Conservation (phyloP, 106 monocot genomes). For the Ottelia alismoides region DNA sequence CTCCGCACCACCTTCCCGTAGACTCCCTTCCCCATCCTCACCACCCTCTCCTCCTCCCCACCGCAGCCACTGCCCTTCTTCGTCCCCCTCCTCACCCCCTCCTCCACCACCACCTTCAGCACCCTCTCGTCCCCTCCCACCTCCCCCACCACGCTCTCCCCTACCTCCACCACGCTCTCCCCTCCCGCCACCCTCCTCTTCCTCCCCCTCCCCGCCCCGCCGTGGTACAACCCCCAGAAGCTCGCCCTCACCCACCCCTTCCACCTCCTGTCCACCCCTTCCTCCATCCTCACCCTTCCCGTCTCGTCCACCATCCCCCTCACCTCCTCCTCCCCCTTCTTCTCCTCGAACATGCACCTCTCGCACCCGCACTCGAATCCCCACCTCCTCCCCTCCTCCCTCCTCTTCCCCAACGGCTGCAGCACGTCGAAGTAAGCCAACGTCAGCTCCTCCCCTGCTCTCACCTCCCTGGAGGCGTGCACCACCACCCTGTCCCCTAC, state of each 20-base stretch:
- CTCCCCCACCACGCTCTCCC: too few relatives aligned
- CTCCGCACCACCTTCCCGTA: constrained; percentile 79
- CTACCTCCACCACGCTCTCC: too few relatives aligned
- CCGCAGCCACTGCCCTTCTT: neutral
- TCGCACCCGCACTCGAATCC: constrained; percentile 63
- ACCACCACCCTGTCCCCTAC: constrained; percentile 54
- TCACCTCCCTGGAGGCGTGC: constrained; percentile 59
- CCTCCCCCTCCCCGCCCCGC: too few relatives aligned
- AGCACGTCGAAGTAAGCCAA: constrained; percentile 74
- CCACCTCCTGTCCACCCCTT: too few relatives aligned
- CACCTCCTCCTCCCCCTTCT: too few relatives aligned
- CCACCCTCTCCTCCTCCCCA: constrained; percentile 33
- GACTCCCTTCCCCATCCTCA: constrained; percentile 45
- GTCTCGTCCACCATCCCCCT: too few relatives aligned
- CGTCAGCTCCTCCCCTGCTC: constrained; percentile 70
- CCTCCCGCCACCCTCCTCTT: too few relatives aligned
- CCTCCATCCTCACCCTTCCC: too few relatives aligned
- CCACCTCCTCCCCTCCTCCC: constrained; percentile 48
- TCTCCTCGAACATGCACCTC: constrained; percentile 65
- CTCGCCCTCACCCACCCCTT: too few relatives aligned
- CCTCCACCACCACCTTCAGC: constrained; percentile 30
- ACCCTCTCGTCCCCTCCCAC: constrained; percentile 75
- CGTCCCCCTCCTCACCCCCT: neutral
- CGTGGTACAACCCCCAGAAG: too few relatives aligned
- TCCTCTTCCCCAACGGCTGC: constrained; percentile 31